Evolutionary conservation across 1,139 yeast species (phyloP), one percentile per base, ranked within the genome.

Genomic region (Taiozyma onychis): DNA sequence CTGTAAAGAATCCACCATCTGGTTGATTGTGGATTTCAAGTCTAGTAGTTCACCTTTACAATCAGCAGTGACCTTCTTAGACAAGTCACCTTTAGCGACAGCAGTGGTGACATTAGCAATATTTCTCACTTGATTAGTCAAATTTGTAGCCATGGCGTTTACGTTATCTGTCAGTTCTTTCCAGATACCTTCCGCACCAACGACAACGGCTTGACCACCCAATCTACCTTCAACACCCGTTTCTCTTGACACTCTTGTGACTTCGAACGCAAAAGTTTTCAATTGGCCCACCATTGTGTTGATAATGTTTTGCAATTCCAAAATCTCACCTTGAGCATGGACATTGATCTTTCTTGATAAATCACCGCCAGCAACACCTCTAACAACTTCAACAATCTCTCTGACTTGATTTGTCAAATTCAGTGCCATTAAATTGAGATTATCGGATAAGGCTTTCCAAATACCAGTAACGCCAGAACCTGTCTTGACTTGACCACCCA

Each of bases 11-110:
- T 88, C 95, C 72, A 88, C 95, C 96, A 88, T 88, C 71, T 87
- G 95, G 68, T 88, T 88, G 65, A 88, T 88, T 65, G 89, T 88
- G 0, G 95, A 86, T 65, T 88, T 88, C 63, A 88, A 76, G 2
- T 95, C 95, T 66, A 88, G 91, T 89, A 88, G 87, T 72, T 88
- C 96, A 66, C 96, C 96, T 51, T 85, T 78, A 6, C 96, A 95
- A 64, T 88, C 96, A 52, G 88, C 96, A 0, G 96, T 88, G 60
- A 88, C 88, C 62, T 88, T 87, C 55, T 95, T 76, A 0, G 96
- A 87, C 67, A 88, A 85, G 66, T 88, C 96, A 65, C 96, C 96
- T 69, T 86, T 95, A 1, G 96, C 88, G 6, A 95, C 96, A 18
- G 96, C 95, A 21, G 95, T 95, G 0, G 96, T 88, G 62, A 88